phyloP scores from a whole-genome alignment of 768 basidiomycete species.

The Tulasnella sp. region DNA sequence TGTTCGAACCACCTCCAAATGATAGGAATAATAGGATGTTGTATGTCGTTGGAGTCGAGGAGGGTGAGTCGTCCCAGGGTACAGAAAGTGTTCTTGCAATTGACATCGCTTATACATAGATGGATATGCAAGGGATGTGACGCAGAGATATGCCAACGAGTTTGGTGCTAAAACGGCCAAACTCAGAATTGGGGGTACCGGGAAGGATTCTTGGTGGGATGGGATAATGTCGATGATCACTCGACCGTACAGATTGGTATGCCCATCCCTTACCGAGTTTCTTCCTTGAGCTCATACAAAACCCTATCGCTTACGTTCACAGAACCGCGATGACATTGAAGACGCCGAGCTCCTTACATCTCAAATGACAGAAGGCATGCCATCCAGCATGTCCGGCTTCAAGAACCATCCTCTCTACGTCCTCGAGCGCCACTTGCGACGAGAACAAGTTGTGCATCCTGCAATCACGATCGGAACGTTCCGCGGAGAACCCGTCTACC shows the following conservation, averaged over 20 bases:
- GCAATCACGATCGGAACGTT: constrained; percentile 84
- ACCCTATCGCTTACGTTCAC: constrained; percentile 5
- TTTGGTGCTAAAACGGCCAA: constrained; percentile 79
- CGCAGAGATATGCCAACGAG: constrained; percentile 78
- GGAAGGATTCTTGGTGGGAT: constrained; percentile 83
- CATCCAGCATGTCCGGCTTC: constrained; percentile 83
- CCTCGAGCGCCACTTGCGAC: constrained; percentile 79
- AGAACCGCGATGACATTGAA: constrained; percentile 92
- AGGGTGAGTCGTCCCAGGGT: constrained; percentile 43
- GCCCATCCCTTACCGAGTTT: constrained; percentile 34
- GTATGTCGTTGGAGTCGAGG: constrained; percentile 92
- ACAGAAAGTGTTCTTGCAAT: neutral
- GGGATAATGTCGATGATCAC: constrained; percentile 57
- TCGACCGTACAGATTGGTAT: constrained; percentile 78
- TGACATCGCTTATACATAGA: constrained; percentile 45
- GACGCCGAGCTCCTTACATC: constrained; percentile 78
- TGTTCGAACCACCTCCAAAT: constrained; percentile 66
- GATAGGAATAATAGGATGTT: constrained; percentile 75
- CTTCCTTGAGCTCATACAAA: neutral
- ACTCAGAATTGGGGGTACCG: constrained; percentile 60
- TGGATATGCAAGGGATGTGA: constrained; percentile 86
- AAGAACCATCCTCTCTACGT: constrained; percentile 95
- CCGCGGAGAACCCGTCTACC: constrained; percentile 87
- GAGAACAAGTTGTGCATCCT: constrained; percentile 80
- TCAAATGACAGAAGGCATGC: constrained; percentile 88